Percentiles rank a stretch among this genome's conserved stretches.
phyloP scores from a whole-genome alignment of 2,329 filamentous ascomycete genomes.

The Arthrinium puccinioides region DNA sequence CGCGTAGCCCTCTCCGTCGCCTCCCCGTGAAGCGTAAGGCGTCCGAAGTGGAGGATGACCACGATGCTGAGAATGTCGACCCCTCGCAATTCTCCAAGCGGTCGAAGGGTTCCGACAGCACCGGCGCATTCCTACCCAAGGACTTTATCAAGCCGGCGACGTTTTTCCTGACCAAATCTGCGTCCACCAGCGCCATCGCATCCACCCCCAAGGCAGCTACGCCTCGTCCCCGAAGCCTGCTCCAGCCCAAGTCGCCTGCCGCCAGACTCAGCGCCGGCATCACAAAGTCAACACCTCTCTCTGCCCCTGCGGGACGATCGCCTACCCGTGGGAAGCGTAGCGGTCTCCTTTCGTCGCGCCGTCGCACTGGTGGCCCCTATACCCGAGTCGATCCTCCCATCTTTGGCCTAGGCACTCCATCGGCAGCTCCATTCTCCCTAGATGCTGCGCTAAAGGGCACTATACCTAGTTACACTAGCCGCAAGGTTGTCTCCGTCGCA shows the following conservation, averaged over 20 bases:
- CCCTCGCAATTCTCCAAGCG: constrained; percentile 51
- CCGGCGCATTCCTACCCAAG: constrained; percentile 26
- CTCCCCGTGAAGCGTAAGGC: constrained; percentile 51
- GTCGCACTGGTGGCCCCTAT: constrained; percentile 55
- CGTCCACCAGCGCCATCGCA: constrained; percentile 25
- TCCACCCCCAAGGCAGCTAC: constrained; percentile 23
- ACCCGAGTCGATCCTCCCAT: constrained; percentile 65
- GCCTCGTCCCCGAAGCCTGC: constrained; percentile 33
- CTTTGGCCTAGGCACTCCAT: constrained; percentile 38
- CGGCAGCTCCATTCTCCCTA: constrained; percentile 67
- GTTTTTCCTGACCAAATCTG: constrained; percentile 37
- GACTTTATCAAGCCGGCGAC: constrained; percentile 40
- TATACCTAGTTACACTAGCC: constrained; percentile 53
- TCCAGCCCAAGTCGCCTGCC: constrained; percentile 47
- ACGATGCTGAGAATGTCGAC: constrained; percentile 57
- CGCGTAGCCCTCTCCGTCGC: constrained; percentile 31
- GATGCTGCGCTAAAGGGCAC: constrained; percentile 77
- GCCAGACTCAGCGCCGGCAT: constrained; percentile 35
- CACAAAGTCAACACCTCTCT: constrained; percentile 45
- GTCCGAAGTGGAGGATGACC: constrained; percentile 36
- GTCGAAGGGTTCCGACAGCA: constrained; percentile 41
- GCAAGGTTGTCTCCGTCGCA: constrained; percentile 14
- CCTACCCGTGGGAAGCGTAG: constrained; percentile 65
- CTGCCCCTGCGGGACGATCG: constrained; percentile 73
- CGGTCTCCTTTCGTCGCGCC: constrained; percentile 61